Evolutionary conservation across 2,329 filamentous ascomycete genomes (phyloP), one percentile per base, ranked within the genome.

Genomic region (Verticillium dahliae): DNA sequence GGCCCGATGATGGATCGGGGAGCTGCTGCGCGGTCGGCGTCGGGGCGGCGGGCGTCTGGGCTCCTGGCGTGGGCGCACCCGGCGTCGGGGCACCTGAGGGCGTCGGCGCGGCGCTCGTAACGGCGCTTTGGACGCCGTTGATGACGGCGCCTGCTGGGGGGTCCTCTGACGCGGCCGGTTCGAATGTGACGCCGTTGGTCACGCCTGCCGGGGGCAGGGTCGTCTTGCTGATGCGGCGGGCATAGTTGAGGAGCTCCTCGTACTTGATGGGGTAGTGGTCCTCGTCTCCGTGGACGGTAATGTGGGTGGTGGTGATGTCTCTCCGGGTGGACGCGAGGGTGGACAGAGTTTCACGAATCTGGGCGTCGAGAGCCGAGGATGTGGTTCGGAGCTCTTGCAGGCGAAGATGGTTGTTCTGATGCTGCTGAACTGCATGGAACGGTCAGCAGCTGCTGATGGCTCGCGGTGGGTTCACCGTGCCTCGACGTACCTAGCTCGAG

Each of bases 151-250:
- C 65, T 41, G 62, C 59, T 15, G 61, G 62, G 7, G 61, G 62
- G 9, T 69, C 66, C 1, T 65, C 62, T 2, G 58, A 60, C 3
- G 60, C 60, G 37, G 45, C 34, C 31, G 60, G 33, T 56, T 59
- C 58, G 33, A 45, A n/a, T 22, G 72, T 68, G 22, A 75, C 61
- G 27, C 74, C 71, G 65, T 81, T 80, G 13, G 78, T 73, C 57
- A 79, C 77, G 56, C 78, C 77, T 0, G 85, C 85, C 0, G 88
- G 88, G 0, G 91, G 90, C 13, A 92, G 81, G 0, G 91, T 94
- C 66, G 88, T 92, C 71, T 88, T 90, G 72, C 88, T 90, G 70
- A 96, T 95, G 65, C 88, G 87, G 54, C 89, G 88, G 27, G 91
- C 91, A 72, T 91, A 95, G 64, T 80, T 82, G 27, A 96, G 85